Conservation (phyloP, 192 early-diverging fungal species). For the Backusella australiensis region DNA sequence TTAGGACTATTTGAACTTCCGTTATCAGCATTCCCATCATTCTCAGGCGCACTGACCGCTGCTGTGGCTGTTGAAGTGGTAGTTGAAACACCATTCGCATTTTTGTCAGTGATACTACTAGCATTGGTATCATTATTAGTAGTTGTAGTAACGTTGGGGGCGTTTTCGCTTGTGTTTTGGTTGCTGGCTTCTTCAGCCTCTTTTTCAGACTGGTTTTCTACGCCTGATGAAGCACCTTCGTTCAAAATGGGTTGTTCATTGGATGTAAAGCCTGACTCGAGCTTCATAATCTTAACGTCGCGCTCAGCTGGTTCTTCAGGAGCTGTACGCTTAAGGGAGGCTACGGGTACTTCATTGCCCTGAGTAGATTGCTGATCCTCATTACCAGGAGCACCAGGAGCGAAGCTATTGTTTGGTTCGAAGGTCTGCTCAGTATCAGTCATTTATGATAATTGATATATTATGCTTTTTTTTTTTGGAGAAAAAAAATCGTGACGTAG, state of each 20-base stretch:
- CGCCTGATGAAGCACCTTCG: background rate
- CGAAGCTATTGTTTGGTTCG: background rate
- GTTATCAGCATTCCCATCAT: background rate
- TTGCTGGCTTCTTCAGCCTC: background rate
- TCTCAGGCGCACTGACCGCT: background rate
- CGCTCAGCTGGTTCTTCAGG: background rate
- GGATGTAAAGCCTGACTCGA: background rate
- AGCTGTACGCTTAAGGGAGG: background rate
- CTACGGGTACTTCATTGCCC: background rate
- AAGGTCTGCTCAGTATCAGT: background rate
- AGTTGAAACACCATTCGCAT: background rate
- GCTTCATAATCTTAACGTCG: background rate
- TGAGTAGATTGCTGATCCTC: background rate
- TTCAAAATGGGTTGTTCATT: background rate
- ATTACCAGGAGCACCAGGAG: constrained; percentile 1
- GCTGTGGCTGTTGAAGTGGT: background rate
- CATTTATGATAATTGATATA: background rate
- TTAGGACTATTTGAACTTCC: background rate
- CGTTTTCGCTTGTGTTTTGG: background rate
- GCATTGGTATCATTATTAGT: background rate
- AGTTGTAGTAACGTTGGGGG: background rate
- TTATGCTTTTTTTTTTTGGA: background rate
- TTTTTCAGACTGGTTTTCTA: background rate
- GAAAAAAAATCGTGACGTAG: background rate
- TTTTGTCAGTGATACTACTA: background rate